Percentiles rank a stretch among this genome's conserved stretches.
Evolutionary conservation across 805 yeast species (phyloP).

Genomic region (Starmerella bombicola): DNA sequence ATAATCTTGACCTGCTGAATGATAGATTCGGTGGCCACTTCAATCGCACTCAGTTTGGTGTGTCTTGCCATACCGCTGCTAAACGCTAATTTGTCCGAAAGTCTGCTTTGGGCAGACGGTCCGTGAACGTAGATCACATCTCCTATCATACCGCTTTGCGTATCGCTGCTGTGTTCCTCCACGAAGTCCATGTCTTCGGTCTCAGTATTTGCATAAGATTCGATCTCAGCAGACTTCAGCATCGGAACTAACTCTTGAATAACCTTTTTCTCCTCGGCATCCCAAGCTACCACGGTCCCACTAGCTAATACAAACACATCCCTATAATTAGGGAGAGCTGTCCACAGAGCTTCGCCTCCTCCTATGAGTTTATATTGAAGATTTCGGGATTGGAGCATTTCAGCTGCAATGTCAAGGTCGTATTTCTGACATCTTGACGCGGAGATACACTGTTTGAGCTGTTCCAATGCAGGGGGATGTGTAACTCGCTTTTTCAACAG

Average conservation of each 20-base stretch:
- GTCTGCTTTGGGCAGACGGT: conserved; percentile 33
- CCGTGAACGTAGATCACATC: conserved; percentile 63
- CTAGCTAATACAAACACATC: conserved; percentile 56
- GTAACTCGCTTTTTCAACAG: conserved; percentile 15
- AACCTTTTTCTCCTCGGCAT: conserved; percentile 47
- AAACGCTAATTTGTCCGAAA: conserved; percentile 75
- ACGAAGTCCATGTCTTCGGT: conserved; percentile 81
- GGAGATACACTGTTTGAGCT: conserved; percentile 42
- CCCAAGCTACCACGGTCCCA: conserved; percentile 82
- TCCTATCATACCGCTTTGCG: conserved; percentile 42
- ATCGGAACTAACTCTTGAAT: conserved; percentile 34
- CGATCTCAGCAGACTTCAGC: conserved; percentile 38
- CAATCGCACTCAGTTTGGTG: conserved; percentile 71
- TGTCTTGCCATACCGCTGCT: conserved; percentile 79
- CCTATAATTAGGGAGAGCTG: conserved; percentile 44
- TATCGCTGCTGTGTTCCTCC: conserved; percentile 31
- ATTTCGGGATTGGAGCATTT: conserved; percentile 26
- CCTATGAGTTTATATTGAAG: conserved; percentile 34
- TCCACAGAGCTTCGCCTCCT: conserved; percentile 33
- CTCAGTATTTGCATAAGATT: conserved; percentile 42
- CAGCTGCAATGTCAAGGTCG: conserved; percentile 35
- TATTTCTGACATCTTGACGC: conserved; percentile 63
- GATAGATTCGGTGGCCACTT: conserved; percentile 56
- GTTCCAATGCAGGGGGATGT: conserved; percentile 12
- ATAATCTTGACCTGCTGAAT: conserved; percentile 49